Base-by-base conservation (phyloP, 2,329 filamentous ascomycete species). In the Claviceps cyperi region DNA sequence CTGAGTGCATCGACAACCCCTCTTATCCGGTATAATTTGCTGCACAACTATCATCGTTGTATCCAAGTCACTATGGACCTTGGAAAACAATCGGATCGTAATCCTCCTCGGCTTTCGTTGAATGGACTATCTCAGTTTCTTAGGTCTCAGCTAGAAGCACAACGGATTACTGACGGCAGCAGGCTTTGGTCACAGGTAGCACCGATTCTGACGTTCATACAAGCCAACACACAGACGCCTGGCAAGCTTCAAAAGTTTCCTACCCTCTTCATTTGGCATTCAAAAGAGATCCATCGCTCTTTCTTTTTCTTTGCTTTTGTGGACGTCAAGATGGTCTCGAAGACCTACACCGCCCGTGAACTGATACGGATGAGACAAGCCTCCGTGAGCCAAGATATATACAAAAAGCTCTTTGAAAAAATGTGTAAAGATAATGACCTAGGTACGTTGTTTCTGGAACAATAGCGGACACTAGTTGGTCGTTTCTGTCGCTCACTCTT, bases 311-410 rank as follows among this genome's bases (percentile, higher is more conserved):
- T 71, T 54, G 67, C 64, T 53, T 68, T 65, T 53, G 56, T 69
- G 52, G 52, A 59, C 45, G 49, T 59, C 59, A 59, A 60, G 49
- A 76, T 76, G 73, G 61, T 62, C 49, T 62, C 65, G 13, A 64
- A 63, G 43, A 66, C 57, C 11, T 77, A 77, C 55, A 67, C 64
- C 8, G 59, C 69, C 47, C 58, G 61, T 37, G 70, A 77, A 59
- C 64, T 77, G n/a, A 60, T 75, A 43, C 58, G 57, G 44, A 55
- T 68, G 50, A 60, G 60, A 52, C 54, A 62, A 35, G 39, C 40
- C n/a, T 57, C 60, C 44, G 55, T 57, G 15, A 50, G 53, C n/a
- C 54, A 57, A 49, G 57, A 61, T 8, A 44, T 67, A 19, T 59
- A 58, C 46, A 50, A 61, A 17, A 56, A 57, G 39, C 54, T 69